Conservation (phyloP, 2,329 filamentous ascomycete genomes). For the Diaporthe velutina region DNA sequence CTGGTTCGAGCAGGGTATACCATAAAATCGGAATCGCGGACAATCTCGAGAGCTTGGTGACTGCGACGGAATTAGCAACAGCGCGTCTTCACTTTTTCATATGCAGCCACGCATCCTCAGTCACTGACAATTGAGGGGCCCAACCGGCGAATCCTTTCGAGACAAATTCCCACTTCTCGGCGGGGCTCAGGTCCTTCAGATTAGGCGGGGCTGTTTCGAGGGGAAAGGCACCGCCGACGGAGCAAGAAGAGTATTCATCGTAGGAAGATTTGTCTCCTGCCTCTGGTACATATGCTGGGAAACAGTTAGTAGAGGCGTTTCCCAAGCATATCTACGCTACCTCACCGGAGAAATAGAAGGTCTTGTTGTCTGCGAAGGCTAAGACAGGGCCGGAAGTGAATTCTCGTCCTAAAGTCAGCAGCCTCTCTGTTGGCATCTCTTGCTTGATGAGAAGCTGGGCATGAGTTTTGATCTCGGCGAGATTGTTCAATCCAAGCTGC, state of each 20-base stretch:
- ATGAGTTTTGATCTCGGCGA: conserved; percentile 1
- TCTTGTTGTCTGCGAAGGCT: conserved; percentile 4
- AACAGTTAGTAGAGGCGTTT: background rate
- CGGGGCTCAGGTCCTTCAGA: background rate
- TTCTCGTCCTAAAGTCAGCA: background rate
- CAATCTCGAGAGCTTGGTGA: conserved; percentile 1
- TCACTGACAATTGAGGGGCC: conserved; percentile 8
- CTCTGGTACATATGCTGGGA: background rate
- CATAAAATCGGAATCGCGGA: conserved; percentile 7
- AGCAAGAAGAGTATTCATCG: conserved; percentile 9
- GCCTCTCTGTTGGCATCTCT: background rate
- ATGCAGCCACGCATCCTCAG: background rate
- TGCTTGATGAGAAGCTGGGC: conserved; percentile 1
- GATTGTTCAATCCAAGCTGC: conserved; percentile 7
- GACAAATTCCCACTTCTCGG: background rate
- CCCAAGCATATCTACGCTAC: background rate
- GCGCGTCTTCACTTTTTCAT: too few relatives aligned
- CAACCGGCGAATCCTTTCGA: background rate
- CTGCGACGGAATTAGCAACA: background rate
- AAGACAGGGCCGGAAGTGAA: conserved; percentile 7
- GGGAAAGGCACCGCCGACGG: background rate
- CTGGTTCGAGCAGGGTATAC: conserved; percentile 3
- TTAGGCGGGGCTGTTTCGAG: background rate
- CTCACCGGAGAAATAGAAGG: conserved; percentile 20
- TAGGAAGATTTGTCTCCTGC: background rate